Evolutionary conservation across 2,329 filamentous ascomycete genomes (phyloP), one percentile per base, ranked within the genome.

Genomic region (Claviceps pusilla): DNA sequence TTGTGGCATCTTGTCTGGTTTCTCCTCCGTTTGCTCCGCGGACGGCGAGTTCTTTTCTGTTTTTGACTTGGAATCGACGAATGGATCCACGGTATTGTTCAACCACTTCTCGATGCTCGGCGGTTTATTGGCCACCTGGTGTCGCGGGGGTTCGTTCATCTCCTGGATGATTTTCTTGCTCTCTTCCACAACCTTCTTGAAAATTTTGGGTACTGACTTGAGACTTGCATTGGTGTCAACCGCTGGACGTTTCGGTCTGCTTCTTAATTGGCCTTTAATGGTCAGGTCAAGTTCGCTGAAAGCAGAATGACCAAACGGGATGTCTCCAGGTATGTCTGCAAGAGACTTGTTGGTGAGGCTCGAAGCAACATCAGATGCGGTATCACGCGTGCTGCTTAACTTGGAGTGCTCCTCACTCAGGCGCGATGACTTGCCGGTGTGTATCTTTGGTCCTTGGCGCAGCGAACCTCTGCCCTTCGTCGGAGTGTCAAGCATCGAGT

Each of bases 71-170:
- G 52, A 41, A 16, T 83, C 79, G 2, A 82, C 71, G 61, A 82
- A 82, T 3, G 80, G 79, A 59, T 84, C 81, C 14, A 82, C 75
- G 0, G 81, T 84, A 28, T 71, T 74, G 61, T 77, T 79, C 31
- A 84, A 69, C 81, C 81, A 84, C 28, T 76, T 82, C 62, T 84
- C 81, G 53, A 84, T 84, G 60, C 75, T 83, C 1, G 76, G 77
- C 5, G 81, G 80, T 47, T 79, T 76, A 56, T 83, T 83, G 11
- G 63, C 60, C 3, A 68, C 67, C 2, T 71, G 67, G 7, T 74
- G 72, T 50, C 74, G 74, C 1, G 75, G 75, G 3, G 78, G 73
- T 51, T 84, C 80, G 47, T 74, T 75, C 54, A 74, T 75, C 54
- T 84, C 80, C 14, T 80, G 76, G 42, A 84, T 76, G 12, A 84